Percentiles rank a stretch among this genome's conserved stretches.
Evolutionary conservation across 371 early-diverging fungal species (phyloP).

Genomic region (Funneliformis caledonium): DNA sequence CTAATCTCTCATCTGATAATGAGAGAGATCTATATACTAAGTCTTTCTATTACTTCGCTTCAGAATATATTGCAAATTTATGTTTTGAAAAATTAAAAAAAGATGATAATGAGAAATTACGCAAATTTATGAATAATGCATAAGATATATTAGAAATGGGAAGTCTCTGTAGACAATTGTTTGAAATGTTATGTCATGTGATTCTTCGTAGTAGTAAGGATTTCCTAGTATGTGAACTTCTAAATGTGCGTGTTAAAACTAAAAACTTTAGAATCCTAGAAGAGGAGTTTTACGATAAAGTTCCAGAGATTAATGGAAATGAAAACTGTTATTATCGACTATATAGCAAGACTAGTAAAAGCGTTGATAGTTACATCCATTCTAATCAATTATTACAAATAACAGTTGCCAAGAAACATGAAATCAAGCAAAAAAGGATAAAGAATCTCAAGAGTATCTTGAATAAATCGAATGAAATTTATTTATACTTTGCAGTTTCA

Average conservation of each 20-base stretch:
- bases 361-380: background rate
- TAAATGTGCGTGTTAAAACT: background rate
- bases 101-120: background rate
- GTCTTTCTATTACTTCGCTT: background rate
- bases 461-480: too few relatives aligned
- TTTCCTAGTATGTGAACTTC: background rate
- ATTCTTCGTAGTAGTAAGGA: background rate
- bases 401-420: background rate
- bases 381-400: background rate
- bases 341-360: background rate
- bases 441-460: background rate
- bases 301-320: background rate
- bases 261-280: background rate
- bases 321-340: background rate
- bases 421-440: background rate
- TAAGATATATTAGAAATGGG: background rate
- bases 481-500: too few relatives aligned
- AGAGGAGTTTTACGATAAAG: background rate
- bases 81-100: conserved; percentile 3
- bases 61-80: background rate
- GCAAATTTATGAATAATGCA: conserved; percentile 5
- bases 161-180: background rate
- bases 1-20: too few relatives aligned
- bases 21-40: background rate
- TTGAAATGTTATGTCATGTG: background rate